Evolutionary conservation across 1,284 basidiomycete genomes (phyloP).

Genomic region (Cutaneotrichosporon spelunceum): DNA sequence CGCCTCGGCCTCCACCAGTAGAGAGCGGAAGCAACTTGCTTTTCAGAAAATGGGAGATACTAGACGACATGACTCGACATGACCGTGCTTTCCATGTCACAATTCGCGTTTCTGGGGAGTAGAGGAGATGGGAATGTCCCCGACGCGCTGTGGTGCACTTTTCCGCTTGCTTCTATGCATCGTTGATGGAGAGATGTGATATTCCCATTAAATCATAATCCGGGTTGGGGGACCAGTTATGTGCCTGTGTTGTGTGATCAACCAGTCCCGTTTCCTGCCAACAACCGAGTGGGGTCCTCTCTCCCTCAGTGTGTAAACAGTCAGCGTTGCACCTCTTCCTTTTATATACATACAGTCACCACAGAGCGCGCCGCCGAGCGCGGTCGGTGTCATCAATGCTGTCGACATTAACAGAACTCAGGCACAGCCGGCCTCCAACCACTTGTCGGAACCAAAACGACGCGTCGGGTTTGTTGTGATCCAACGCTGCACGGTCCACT

Average conservation of each 20-base stretch:
- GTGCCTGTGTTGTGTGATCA: too few relatives aligned
- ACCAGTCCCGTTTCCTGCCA: too few relatives aligned
- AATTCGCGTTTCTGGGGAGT: constrained; percentile 1
- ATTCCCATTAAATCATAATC: neutral
- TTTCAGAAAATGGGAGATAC: too few relatives aligned
- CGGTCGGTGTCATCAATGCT: too few relatives aligned
- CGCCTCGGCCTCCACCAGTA: neutral
- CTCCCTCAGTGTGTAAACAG: too few relatives aligned
- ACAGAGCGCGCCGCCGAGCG: too few relatives aligned
- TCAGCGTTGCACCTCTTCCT: too few relatives aligned
- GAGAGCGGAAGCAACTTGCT: constrained; percentile 1
- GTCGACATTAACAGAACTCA: neutral
- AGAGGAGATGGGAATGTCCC: neutral
- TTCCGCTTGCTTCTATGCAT: constrained; percentile 22
- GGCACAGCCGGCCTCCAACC: too few relatives aligned
- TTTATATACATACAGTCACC: too few relatives aligned
- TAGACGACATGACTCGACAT: too few relatives aligned
- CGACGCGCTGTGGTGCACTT: constrained; percentile 7
- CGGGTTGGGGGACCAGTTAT: neutral
- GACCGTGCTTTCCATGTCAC: constrained; percentile 18
- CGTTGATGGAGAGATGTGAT: neutral
- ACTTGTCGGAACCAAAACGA: neutral
- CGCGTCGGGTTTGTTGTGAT: constrained; percentile 11
- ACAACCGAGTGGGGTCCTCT: too few relatives aligned
- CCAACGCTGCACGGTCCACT: neutral